Percentiles rank a stretch among this genome's conserved stretches.
Conservation (phyloP, 2,329 filamentous ascomycete species). For the Calonectria leucothoes region DNA sequence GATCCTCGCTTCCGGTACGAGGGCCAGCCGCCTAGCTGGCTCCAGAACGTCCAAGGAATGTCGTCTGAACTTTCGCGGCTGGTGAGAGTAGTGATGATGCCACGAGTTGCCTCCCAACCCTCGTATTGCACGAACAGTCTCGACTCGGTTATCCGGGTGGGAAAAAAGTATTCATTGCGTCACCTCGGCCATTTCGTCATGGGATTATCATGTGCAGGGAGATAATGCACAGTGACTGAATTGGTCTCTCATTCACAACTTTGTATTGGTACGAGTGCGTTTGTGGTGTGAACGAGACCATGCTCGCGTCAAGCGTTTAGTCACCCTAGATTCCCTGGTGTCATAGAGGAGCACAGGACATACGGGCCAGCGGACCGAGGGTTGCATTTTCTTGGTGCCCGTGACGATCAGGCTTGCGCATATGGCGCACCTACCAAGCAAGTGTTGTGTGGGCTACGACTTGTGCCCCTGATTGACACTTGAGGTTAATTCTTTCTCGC, state of each 20-base stretch:
- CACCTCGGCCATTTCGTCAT: neutral
- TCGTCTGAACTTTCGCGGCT: conserved; percentile 14
- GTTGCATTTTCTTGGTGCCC: conserved; percentile 2
- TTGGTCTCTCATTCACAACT: neutral
- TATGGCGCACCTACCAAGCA: neutral
- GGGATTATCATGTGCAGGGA: neutral
- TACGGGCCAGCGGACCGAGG: neutral
- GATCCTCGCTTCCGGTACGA: conserved; percentile 21
- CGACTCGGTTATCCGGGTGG: neutral
- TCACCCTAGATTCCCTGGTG: neutral
- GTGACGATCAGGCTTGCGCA: neutral
- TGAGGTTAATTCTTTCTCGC: neutral
- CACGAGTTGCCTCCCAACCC: neutral
- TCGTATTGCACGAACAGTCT: neutral
- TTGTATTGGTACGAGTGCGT: neutral
- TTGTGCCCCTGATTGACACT: conserved; percentile 2
- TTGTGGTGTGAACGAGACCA: conserved; percentile 1
- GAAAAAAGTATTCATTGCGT: neutral
- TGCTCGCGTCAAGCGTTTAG: conserved; percentile 1
- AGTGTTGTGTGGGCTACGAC: neutral
- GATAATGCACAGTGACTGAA: neutral
- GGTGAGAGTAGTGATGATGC: neutral
- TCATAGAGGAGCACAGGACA: neutral
- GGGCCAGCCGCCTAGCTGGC: conserved; percentile 4
- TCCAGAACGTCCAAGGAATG: conserved; percentile 17